phyloP scores from a whole-genome alignment of 1,284 basidiomycete genomes.

The Trichosporon coremiiforme region DNA sequence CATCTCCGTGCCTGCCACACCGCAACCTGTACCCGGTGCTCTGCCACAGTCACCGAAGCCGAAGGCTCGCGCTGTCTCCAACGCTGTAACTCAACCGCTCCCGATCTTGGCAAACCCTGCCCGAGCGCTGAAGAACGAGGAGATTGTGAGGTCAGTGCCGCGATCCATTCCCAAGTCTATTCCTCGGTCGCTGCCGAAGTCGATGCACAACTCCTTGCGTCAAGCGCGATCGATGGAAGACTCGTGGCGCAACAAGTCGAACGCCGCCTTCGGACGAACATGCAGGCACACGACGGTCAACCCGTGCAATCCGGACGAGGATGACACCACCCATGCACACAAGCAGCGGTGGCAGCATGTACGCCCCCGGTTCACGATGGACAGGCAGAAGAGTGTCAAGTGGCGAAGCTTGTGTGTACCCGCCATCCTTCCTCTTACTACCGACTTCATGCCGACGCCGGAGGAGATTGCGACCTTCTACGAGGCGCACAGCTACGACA shows the following conservation, averaged over 20 bases:
- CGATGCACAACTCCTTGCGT: slow-evolving; percentile 29
- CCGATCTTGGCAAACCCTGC: slow-evolving; percentile 39
- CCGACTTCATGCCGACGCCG: slow-evolving; percentile 79
- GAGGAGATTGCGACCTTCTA: slow-evolving; percentile 76
- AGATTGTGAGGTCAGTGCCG: slow-evolving; percentile 27
- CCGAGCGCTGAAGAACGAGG: slow-evolving; percentile 37
- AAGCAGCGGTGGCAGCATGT: slow-evolving; percentile 86
- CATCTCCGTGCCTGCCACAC: slow-evolving; percentile 27
- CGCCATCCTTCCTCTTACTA: slow-evolving; percentile 85
- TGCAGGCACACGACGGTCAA: slow-evolving; percentile 52
- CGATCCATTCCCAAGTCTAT: slow-evolving; percentile 28
- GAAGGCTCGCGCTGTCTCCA: slow-evolving; percentile 32
- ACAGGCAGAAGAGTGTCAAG: slow-evolving; percentile 77
- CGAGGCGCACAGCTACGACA: slow-evolving; percentile 65
- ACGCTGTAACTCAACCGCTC: slow-evolving; percentile 41
- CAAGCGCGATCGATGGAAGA: slow-evolving; percentile 40
- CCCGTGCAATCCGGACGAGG: slow-evolving; percentile 51
- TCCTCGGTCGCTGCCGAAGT: slow-evolving; percentile 25
- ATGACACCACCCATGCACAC: slow-evolving; percentile 57
- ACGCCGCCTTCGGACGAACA: slow-evolving; percentile 41
- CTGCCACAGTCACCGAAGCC: slow-evolving; percentile 28
- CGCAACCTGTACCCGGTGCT: slow-evolving; percentile 36
- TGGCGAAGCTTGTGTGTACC: slow-evolving; percentile 86
- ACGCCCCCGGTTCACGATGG: slow-evolving; percentile 70
- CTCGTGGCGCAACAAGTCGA: slow-evolving; percentile 45